Conservation (phyloP, 768 basidiomycete species). For the Scleroderma bovista region DNA sequence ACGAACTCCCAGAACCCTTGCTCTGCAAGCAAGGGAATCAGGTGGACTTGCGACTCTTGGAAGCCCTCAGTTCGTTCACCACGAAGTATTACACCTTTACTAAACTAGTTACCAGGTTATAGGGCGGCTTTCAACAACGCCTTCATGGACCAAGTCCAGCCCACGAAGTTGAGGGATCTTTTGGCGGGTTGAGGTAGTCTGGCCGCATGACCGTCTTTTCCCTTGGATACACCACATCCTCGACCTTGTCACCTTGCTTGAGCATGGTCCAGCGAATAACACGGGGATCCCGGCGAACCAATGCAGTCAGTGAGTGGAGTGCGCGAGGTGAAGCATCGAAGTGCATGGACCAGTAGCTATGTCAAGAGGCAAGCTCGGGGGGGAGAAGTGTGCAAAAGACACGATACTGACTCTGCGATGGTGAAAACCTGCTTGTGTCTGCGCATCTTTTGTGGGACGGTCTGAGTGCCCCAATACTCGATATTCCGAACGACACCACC, state of each 20-base stretch:
- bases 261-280: conserved; percentile 80
- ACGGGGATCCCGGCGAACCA: conserved; percentile 74
- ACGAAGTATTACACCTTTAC: no score
- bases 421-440: conserved; percentile 50
- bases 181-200: conserved; percentile 19
- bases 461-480: conserved; percentile 66
- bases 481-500: conserved; percentile 83
- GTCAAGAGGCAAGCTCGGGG: conserved; percentile 5
- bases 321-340: conserved; percentile 82
- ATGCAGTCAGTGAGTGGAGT: conserved; percentile 54
- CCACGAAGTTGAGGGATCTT: conserved; percentile 16
- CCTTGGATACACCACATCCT: conserved; percentile 56
- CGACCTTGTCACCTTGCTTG: conserved; percentile 68
- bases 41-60: no score
- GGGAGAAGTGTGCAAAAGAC: not conserved
- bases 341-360: conserved; percentile 85
- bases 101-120: no score
- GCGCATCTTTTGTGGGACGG: conserved; percentile 72
- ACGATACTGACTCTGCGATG: conserved; percentile 67
- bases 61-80: no score
- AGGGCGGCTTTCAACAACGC: no score
- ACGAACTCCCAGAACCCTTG: no score
- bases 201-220: conserved; percentile 36
- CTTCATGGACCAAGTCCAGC: conserved; percentile 14
- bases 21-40: no score